These are phyloP conservation scores for Chaetomiaceae sp. DNA, from an alignment of 2,329 filamentous ascomycete genomes.

Conservation along the genomic window DNA sequence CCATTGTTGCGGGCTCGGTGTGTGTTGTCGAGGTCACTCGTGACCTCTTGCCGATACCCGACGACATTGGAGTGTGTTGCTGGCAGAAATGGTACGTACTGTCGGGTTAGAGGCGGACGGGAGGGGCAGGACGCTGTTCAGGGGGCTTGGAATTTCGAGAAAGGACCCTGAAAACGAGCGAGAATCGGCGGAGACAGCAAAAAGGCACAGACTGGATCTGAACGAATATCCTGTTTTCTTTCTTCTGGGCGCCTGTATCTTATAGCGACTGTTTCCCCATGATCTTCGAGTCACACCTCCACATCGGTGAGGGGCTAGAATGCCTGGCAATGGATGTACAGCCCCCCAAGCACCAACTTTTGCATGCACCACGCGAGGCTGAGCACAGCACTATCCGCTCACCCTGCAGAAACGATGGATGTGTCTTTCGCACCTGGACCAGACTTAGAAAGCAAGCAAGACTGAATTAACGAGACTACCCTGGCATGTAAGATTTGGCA, in stretches of 20 bases:
- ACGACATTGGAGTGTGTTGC: not conserved
- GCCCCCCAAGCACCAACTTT: constrained; percentile 21
- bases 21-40: constrained; percentile 1
- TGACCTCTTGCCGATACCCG: not conserved
- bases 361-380: constrained; percentile 15
- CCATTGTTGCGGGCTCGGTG: constrained; percentile 34
- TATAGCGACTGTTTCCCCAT: not conserved
- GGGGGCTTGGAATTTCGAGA: not conserved
- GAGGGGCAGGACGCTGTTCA: not conserved
- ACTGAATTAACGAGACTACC: constrained; percentile 26
- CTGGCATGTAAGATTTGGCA: constrained; percentile 16
- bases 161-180: too few relatives aligned
- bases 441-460: constrained; percentile 17
- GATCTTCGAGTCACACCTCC: not conserved
- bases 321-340: constrained; percentile 8
- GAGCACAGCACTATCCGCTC: constrained; percentile 9
- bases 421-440: not conserved
- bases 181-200: too few relatives aligned
- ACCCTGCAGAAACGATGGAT: not conserved
- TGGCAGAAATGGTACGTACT: not conserved
- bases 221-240: not conserved
- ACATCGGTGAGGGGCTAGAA: not conserved
- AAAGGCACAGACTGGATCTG: not conserved
- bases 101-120: not conserved
- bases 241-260: not conserved